phyloP scores from a whole-genome alignment of 2,329 filamentous ascomycete genomes.

The Botryotinia narcissicola region DNA sequence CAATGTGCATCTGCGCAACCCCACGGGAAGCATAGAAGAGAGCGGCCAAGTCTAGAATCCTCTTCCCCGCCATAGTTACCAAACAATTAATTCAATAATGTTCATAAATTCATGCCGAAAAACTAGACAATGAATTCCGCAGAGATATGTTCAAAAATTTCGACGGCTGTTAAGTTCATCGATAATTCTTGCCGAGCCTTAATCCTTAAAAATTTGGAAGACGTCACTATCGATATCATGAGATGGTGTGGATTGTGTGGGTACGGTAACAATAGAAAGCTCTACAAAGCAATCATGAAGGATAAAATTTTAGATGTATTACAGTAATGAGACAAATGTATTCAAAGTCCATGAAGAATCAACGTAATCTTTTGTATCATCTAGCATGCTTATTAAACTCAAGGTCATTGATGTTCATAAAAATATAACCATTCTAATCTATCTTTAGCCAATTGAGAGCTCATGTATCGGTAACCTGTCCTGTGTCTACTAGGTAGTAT shows the following conservation, averaged over 20 bases:
- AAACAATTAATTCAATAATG: background rate
- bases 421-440: background rate
- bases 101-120: conserved; percentile 27
- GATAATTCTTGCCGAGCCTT: conserved; percentile 10
- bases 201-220: conserved; percentile 11
- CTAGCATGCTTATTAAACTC: background rate
- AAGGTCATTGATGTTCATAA: background rate
- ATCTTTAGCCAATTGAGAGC: background rate
- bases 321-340: background rate
- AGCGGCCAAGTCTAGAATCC: conserved; percentile 68
- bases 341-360: too few relatives aligned
- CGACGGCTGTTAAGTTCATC: background rate
- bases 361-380: background rate
- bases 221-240: conserved; percentile 3
- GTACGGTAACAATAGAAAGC: background rate
- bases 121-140: background rate
- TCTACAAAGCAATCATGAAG: background rate
- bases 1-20: conserved; percentile 62
- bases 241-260: background rate
- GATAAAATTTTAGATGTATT: background rate
- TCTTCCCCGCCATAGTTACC: conserved; percentile 52
- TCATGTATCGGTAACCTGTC: background rate
- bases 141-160: background rate
- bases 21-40: conserved; percentile 68
- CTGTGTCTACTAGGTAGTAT: background rate